A percentile compares a stretch with the other conserved stretches of the same genome.
Evolutionary conservation across 2,329 filamentous ascomycete genomes (phyloP).

Genomic region (Cladosporium austrohemisphaericum): DNA sequence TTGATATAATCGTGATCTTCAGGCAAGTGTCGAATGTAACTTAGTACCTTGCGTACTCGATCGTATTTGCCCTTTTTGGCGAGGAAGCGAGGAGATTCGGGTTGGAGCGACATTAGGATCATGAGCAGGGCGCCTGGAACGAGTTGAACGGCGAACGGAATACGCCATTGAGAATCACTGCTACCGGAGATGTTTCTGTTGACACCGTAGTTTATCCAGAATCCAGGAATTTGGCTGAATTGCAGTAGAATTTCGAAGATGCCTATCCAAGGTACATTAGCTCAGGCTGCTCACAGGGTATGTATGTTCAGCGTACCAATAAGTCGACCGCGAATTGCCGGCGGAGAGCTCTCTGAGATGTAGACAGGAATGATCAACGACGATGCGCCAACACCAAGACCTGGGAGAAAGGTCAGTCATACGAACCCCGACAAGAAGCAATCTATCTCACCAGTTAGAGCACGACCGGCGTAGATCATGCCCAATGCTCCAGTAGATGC

Average conservation of each 20-base stretch:
- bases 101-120: slow-evolving; percentile 22
- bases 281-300: no score
- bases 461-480: slow-evolving; percentile 49
- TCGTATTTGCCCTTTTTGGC: slow-evolving; percentile 2
- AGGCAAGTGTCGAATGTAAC: slow-evolving; percentile 5
- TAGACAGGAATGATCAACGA: slow-evolving; percentile 57
- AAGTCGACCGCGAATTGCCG: slow-evolving; percentile 50
- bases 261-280: no score
- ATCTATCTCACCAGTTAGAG: slow-evolving; percentile 30
- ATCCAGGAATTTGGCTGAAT: slow-evolving; percentile 25
- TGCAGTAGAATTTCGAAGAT: slow-evolving; percentile 18
- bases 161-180: slow-evolving; percentile 17
- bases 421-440: no score
- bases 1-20: slow-evolving; percentile 10
- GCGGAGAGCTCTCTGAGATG: slow-evolving; percentile 56
- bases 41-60: background rate
- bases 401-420: slow-evolving; percentile 40
- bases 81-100: slow-evolving; percentile 29
- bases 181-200: slow-evolving; percentile 42
- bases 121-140: slow-evolving; percentile 27
- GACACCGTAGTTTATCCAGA: slow-evolving; percentile 36
- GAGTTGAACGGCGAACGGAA: slow-evolving; percentile 26
- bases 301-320: no score
- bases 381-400: slow-evolving; percentile 50
- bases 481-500: slow-evolving; percentile 40